Base-by-base conservation (phyloP, 2,329 filamentous ascomycete species). In the Zymoseptoria crescenta region DNA sequence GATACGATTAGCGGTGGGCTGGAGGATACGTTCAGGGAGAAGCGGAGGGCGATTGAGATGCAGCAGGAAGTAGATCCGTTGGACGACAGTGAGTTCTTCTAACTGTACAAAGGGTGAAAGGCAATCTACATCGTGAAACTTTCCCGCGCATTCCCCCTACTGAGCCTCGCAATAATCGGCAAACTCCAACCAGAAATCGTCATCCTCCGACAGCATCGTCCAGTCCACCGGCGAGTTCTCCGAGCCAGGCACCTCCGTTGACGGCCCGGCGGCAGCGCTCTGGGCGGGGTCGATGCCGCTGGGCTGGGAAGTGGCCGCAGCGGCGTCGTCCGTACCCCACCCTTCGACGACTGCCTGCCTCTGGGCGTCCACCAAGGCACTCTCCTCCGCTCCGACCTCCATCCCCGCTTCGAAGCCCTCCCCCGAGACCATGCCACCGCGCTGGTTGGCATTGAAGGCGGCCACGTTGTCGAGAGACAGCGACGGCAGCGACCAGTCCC, bases 21-120 rank as follows among this genome's bases (percentile, higher is more conserved):
- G n/a, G 75, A 78, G 2, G 77, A 79, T 62, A 79, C 77, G 1
- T 79, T 79, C 62, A 58, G 75, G 20, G 72, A 69, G 56, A 76
- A 73, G 61, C 49, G 53, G 21, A 64, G 54, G 55, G 56, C 52
- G 51, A 30, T 52, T 8, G 53, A 53, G 19, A 60, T 59, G 24
- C 55, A 27, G 28, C 28, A 55, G 13, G 60, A 62, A 48, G 20
- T 59, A 8, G 70, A 72, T 65, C 69, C 69, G 10, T 58, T 72
- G 21, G 70, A 73, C 56, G 70, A 73, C 60, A 72, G 69, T 45
- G 64, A 73, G 56, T 72, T 72, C 24, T 73, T 73, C 52, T 73
- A 56, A 52, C 20, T 10, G n/a, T 27, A 51, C 19, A 51, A 51
- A n/a, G 49, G n/a, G 49, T 51, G 49, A 51, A 51, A 24, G 24